Conservation (phyloP, 257 asterid species). For the Solanum bukasovii region DNA sequence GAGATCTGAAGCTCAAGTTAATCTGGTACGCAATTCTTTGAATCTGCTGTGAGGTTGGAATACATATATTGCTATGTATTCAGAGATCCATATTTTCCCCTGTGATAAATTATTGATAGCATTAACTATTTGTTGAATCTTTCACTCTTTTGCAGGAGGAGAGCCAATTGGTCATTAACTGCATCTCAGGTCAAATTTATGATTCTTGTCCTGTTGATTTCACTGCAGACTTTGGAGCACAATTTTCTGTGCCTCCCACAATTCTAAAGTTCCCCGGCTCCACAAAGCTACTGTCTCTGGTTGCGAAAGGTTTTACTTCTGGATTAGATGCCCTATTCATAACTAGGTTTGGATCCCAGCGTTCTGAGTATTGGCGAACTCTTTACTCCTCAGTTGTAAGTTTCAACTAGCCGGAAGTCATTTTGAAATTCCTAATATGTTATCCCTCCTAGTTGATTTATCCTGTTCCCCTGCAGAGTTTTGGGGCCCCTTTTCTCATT, state of each 20-base stretch:
- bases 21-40: constrained; percentile 36
- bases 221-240: constrained; percentile 61
- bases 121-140: not conserved
- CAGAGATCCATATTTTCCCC: not conserved
- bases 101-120: not conserved
- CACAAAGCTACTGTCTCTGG: constrained; percentile 49
- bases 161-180: constrained; percentile 46
- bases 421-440: not conserved
- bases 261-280: constrained; percentile 72
- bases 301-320: constrained; percentile 65
- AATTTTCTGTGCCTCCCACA: constrained; percentile 51
- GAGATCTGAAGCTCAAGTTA: constrained; percentile 62
- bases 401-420: not conserved
- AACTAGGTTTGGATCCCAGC: constrained; percentile 72
- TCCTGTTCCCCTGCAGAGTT: constrained; percentile 29
- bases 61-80: not conserved
- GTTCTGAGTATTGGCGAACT: constrained; percentile 68
- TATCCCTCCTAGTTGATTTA: not conserved
- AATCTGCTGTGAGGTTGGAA: not conserved
- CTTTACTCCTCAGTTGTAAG: constrained; percentile 78
- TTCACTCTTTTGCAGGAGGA: constrained; percentile 58
- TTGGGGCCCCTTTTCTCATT: constrained; percentile 68
- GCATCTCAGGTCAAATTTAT: constrained; percentile 83
- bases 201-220: constrained; percentile 89
- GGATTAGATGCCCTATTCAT: constrained; percentile 83